Evolutionary conservation across 768 basidiomycete genomes (phyloP).

Genomic region (Suillus sp.): DNA sequence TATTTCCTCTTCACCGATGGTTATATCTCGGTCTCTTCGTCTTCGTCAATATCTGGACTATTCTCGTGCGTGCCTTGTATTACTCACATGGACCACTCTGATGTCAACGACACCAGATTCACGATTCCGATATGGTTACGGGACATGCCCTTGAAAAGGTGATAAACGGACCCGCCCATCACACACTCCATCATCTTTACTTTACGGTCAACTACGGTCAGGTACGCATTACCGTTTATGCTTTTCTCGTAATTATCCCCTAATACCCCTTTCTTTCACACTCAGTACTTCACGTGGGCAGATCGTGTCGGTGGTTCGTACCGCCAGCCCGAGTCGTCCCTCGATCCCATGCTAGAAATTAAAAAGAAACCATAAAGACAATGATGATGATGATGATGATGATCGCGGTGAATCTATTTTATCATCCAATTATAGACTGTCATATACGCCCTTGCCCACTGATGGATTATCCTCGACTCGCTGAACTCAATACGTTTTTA

Average conservation of each 20-base stretch:
- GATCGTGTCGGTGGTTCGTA: slow-evolving; percentile 85
- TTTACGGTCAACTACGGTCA: slow-evolving; percentile 97
- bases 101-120: slow-evolving; percentile 60
- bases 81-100: neutral
- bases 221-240: slow-evolving; percentile 41
- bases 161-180: slow-evolving; percentile 98
- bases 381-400: neutral
- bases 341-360: slow-evolving; percentile 82
- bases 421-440: slow-evolving; percentile 7
- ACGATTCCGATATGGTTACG: slow-evolving; percentile 98
- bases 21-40: slow-evolving; percentile 87
- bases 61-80: slow-evolving; percentile 62
- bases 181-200: slow-evolving; percentile 95
- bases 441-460: neutral
- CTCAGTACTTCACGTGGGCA: slow-evolving; percentile 94
- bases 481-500: slow-evolving; percentile 22
- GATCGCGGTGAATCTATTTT: neutral
- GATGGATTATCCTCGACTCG: slow-evolving; percentile 19
- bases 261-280: slow-evolving; percentile 8
- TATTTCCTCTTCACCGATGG: slow-evolving; percentile 88
- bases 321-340: slow-evolving; percentile 77
- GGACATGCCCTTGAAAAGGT: slow-evolving; percentile 83
- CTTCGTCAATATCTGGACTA: slow-evolving; percentile 91
- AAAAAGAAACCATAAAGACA: slow-evolving; percentile 24
- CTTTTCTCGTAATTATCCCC: slow-evolving; percentile 18